A percentile compares a stretch with the other conserved stretches of the same genome.
phyloP scores from a whole-genome alignment of 805 yeast species.

The Ogataea siamensis region DNA sequence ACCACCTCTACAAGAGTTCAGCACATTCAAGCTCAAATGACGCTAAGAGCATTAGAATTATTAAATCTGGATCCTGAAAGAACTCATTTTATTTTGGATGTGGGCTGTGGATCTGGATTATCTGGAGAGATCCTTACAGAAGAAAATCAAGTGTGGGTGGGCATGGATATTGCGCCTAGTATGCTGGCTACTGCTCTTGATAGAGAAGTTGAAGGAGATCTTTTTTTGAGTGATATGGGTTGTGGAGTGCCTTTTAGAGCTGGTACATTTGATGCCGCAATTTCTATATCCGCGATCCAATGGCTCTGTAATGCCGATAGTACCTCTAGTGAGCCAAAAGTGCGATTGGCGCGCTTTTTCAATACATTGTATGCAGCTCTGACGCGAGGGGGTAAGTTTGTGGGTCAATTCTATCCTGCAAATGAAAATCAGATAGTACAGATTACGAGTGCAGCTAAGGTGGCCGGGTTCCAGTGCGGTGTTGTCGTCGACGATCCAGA shows the following conservation, averaged over 20 bases:
- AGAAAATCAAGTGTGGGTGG: constrained; percentile 93
- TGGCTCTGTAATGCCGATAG: constrained; percentile 98
- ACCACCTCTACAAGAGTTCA: constrained; percentile 95
- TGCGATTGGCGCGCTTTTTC: constrained; percentile 77
- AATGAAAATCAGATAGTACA: constrained; percentile 81
- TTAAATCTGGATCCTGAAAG: constrained; percentile 65
- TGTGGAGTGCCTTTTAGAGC: constrained; percentile 92
- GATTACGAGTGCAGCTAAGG: constrained; percentile 81
- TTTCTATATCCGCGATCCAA: constrained; percentile 91
- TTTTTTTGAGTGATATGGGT: constrained; percentile 91
- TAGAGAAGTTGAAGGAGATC: constrained; percentile 90
- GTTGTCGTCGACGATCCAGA: constrained; percentile 92
- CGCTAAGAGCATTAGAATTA: constrained; percentile 86
- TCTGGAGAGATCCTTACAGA: constrained; percentile 92
- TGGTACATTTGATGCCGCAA: constrained; percentile 95
- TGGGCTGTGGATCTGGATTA: constrained; percentile 97
- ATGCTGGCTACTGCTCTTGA: constrained; percentile 95
- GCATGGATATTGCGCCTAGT: constrained; percentile 93
- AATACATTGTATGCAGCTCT: constrained; percentile 82
- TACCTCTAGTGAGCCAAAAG: constrained; percentile 75
- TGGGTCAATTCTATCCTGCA: constrained; percentile 94
- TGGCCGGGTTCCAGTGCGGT: constrained; percentile 96
- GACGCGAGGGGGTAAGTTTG: constrained; percentile 94
- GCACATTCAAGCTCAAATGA: constrained; percentile 97
- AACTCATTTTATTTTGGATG: constrained; percentile 74